Conservation (phyloP, 768 basidiomycete genomes). For the Kwoniella sp. region DNA sequence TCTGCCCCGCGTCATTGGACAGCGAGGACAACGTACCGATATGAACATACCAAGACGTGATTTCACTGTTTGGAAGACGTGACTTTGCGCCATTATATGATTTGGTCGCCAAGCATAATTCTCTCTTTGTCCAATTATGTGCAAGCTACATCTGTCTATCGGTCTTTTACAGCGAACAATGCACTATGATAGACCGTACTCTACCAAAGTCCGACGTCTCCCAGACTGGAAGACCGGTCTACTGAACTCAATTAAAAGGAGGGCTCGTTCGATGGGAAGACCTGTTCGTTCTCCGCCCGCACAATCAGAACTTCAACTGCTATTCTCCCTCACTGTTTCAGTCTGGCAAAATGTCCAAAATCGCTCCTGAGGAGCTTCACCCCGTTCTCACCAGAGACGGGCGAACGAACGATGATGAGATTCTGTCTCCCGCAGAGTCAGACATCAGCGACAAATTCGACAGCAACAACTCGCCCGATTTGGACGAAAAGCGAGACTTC, state of each 20-base stretch:
- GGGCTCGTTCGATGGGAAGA: background rate
- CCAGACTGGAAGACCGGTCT: background rate
- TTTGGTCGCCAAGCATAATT: background rate
- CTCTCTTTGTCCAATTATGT: too few relatives aligned
- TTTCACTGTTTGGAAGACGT: background rate
- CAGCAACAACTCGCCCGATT: background rate
- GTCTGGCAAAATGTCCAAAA: background rate
- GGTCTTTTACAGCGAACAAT: too few relatives aligned
- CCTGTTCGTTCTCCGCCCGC: too few relatives aligned
- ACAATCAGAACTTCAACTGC: background rate
- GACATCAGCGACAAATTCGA: conserved; percentile 1
- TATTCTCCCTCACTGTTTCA: background rate
- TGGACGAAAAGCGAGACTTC: conserved; percentile 1
- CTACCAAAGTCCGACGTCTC: too few relatives aligned
- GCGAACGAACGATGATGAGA: background rate
- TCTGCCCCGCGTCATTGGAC: too few relatives aligned
- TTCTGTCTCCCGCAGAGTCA: background rate
- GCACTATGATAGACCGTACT: too few relatives aligned
- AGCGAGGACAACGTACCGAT: background rate
- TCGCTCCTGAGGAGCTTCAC: background rate
- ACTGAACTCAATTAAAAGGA: background rate
- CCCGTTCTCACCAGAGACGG: conserved; percentile 1
- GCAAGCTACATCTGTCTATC: too few relatives aligned
- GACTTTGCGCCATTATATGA: background rate
- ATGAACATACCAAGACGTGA: background rate